These are phyloP conservation scores for Avena eriantha DNA, from an alignment of 176 grass and related monocot species.

Conservation along the genomic window DNA sequence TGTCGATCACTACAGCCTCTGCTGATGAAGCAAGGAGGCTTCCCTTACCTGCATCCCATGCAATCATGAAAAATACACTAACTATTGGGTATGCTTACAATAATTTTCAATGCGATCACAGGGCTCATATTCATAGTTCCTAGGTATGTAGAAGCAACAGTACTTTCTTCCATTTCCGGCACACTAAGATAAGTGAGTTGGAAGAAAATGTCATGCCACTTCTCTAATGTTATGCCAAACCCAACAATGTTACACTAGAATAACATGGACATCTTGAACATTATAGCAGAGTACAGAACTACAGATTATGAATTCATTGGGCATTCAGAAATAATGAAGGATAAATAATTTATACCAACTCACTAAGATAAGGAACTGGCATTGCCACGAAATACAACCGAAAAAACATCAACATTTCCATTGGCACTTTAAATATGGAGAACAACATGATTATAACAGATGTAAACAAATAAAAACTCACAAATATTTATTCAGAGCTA, in stretches of 20 bases:
- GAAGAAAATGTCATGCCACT: background rate
- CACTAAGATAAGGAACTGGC: too few species aligned
- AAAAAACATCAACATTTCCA: background rate
- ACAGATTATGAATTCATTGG: too few species aligned
- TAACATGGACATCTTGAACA: too few species aligned
- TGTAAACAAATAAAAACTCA: background rate
- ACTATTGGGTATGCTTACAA: background rate
- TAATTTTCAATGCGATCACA: background rate
- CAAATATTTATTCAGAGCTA: background rate
- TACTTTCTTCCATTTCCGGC: background rate
- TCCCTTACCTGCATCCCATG: background rate
- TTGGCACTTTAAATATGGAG: background rate
- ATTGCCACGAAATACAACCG: too few species aligned
- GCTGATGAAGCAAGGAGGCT: background rate
- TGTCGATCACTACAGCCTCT: background rate
- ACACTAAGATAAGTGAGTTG: background rate
- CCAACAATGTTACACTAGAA: too few species aligned
- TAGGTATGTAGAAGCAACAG: background rate
- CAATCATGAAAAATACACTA: background rate
- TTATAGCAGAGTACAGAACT: too few species aligned
- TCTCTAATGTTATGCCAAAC: background rate
- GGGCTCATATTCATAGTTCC: too few species aligned
- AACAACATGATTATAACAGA: background rate
- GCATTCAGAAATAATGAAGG: too few species aligned
- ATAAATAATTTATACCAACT: too few species aligned